Evolutionary conservation across 169 alveolate genomes (phyloP).

Genomic region (Plasmodium inui): DNA sequence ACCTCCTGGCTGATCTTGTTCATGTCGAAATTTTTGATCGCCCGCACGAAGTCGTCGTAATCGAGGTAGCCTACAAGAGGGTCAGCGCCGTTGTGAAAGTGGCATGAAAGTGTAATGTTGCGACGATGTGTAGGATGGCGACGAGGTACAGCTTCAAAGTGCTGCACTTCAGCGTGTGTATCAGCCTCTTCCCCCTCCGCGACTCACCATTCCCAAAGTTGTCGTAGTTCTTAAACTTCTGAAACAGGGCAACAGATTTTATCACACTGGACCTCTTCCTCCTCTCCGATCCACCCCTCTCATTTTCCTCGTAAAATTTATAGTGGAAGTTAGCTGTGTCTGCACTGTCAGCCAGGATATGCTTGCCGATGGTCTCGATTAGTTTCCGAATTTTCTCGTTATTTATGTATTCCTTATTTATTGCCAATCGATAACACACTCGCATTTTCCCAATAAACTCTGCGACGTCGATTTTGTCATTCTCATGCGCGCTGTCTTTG

Average conservation of each 20-base stretch:
- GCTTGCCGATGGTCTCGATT: conserved; percentile 88
- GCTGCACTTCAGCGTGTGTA: not conserved
- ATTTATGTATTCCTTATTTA: conserved; percentile 78
- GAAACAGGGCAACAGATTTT: conserved; percentile 90
- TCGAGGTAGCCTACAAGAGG: conserved; percentile 80
- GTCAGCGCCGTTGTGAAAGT: not conserved
- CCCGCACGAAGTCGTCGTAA: conserved; percentile 87
- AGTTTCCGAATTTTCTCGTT: conserved; percentile 87
- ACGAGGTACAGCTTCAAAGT: conserved; percentile 8
- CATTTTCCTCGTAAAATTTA: conserved; percentile 80
- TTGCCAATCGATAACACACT: conserved; percentile 85
- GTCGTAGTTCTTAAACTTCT: conserved; percentile 88
- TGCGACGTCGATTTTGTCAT: conserved; percentile 84
- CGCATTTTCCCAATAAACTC: conserved; percentile 89
- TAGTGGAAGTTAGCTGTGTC: conserved; percentile 89
- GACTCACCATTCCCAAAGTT: conserved; percentile 77
- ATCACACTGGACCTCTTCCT: conserved; percentile 89
- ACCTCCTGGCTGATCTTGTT: conserved; percentile 85
- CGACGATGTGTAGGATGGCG: not conserved
- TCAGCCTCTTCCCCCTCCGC: not conserved
- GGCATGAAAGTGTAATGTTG: not conserved
- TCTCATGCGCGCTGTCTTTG: conserved; percentile 78
- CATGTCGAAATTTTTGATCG: conserved; percentile 85
- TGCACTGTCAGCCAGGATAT: conserved; percentile 87
- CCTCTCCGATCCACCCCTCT: conserved; percentile 26